Base-by-base conservation (phyloP, 1,284 basidiomycete genomes). In the Sporisorium sorghi region DNA sequence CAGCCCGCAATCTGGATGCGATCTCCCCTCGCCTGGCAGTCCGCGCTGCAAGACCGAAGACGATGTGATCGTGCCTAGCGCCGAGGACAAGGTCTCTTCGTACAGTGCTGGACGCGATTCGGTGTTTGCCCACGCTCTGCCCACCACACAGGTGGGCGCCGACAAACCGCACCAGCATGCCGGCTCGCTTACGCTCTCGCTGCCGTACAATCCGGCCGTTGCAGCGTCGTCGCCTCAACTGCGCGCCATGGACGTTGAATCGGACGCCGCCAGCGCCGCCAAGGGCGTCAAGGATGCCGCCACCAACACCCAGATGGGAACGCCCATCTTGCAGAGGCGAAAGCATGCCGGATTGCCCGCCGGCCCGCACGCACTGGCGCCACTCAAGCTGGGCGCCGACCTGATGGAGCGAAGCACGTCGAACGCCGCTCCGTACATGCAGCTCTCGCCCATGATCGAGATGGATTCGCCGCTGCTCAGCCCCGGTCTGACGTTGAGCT, bases 121-220 rank as follows among this genome's bases (percentile, higher is more conserved):
- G 42, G 79, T 81, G 11, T 81, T 81, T 46, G 68, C 59, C 14
- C 79, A 81, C 46, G 79, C 79, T 33, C 65, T 81, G 23, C 79
- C 79, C 23, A 71, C 73, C 19, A 70, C 79, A 1, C 65, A 72
- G 48, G 65, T 71, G 5, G 69, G 59, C 3, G 55, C 68, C 24
- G 57, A 74, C 49, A 72, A 75, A 42, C 64, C 62, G 7, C 62
- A 66, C 17, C 64, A 70, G 52, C 78, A 80, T 35, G 78, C 78
- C 0, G 78, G 78, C 30, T 61, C 63, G 21, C 59, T 80, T 32
- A 80, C 78, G 0, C 65, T 80, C 2, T 80, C 78, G 28, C 58
- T 80, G 32, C 78, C 78, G 1, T 80, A 73, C 58, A 60, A 64
- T 7, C 73, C 73, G 2, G 63, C 55, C 24, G 62, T 65, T 8